A percentile compares a stretch with the other conserved stretches of the same genome.
These are phyloP conservation scores for Phytopythium montanum DNA, from an alignment of 352 stramenopile genomes.

Conservation along the genomic window DNA sequence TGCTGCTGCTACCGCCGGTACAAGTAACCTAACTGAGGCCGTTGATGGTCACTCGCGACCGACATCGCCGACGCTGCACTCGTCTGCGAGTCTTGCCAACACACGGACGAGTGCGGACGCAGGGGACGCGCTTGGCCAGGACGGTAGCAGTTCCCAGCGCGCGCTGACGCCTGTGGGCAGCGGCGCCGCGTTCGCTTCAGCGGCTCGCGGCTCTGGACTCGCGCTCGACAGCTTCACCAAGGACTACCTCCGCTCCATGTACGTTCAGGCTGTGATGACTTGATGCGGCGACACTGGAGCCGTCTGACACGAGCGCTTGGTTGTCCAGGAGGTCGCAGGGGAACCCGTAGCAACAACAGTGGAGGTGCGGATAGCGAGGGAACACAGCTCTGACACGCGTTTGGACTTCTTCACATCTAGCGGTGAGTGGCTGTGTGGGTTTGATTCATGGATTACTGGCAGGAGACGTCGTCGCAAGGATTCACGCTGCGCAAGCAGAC, in stretches of 20 bases:
- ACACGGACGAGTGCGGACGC: neutral
- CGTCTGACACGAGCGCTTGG: neutral
- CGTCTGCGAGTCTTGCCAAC: slow-evolving; percentile 18
- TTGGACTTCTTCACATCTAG: neutral
- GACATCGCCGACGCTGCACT: slow-evolving; percentile 7
- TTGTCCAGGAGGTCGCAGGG: neutral
- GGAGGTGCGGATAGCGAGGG: neutral
- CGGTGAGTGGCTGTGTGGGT: neutral
- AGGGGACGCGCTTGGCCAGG: slow-evolving; percentile 12
- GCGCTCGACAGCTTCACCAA: slow-evolving; percentile 50
- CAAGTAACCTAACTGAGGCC: neutral
- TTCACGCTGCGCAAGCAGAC: neutral
- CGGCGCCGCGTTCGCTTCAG: slow-evolving; percentile 33
- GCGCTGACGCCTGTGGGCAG: slow-evolving; percentile 27
- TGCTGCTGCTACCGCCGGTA: neutral
- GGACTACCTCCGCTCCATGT: slow-evolving; percentile 50
- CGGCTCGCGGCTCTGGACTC: slow-evolving; percentile 27
- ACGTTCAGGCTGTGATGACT: slow-evolving; percentile 3
- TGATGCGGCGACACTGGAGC: neutral
- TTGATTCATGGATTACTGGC: neutral
- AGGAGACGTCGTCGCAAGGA: neutral
- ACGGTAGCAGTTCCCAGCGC: slow-evolving; percentile 5
- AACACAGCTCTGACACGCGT: neutral
- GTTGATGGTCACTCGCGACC: neutral
- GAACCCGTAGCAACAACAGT: neutral